phyloP scores from a whole-genome alignment of 176 grass and related monocot genomes.

The Aegilops speltoides region DNA sequence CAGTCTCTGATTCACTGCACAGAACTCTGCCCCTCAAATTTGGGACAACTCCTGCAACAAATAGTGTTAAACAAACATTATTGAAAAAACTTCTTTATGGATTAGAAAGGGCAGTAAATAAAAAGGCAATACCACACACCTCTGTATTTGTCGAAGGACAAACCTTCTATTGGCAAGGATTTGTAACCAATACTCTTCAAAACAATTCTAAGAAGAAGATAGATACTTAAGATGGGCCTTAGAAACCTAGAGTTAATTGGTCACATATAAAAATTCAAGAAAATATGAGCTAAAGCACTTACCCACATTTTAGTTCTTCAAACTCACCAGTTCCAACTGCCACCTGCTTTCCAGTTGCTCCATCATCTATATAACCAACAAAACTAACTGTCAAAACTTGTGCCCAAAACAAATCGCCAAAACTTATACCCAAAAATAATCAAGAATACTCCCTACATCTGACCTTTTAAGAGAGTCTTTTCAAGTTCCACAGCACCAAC shows the following conservation, averaged over 20 bases:
- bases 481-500: constrained; percentile 65
- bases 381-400: neutral
- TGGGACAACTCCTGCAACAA: constrained; percentile 65
- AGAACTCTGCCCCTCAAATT: constrained; percentile 75
- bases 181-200: constrained; percentile 97
- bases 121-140: constrained; percentile 31
- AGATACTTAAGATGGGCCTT: neutral
- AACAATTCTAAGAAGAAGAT: constrained; percentile 54
- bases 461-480: constrained; percentile 78
- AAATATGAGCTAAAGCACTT: constrained; percentile 40
- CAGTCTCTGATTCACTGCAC: constrained; percentile 35
- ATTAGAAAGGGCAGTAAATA: constrained; percentile 9
- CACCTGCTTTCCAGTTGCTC: constrained; percentile 57
- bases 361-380: constrained; percentile 58
- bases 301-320: constrained; percentile 82
- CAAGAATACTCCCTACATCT: constrained; percentile 11
- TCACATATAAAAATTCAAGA: constrained; percentile 7
- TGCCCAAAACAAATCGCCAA: neutral
- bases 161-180: constrained; percentile 73
- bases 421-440: neutral
- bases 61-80: neutral
- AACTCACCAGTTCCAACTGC: constrained; percentile 76
- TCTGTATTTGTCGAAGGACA: constrained; percentile 75
- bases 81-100: neutral
- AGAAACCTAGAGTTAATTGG: neutral